Base-by-base conservation (phyloP, 2,329 filamentous ascomycete genomes). In the Aspergillus pseudoglaucus region DNA sequence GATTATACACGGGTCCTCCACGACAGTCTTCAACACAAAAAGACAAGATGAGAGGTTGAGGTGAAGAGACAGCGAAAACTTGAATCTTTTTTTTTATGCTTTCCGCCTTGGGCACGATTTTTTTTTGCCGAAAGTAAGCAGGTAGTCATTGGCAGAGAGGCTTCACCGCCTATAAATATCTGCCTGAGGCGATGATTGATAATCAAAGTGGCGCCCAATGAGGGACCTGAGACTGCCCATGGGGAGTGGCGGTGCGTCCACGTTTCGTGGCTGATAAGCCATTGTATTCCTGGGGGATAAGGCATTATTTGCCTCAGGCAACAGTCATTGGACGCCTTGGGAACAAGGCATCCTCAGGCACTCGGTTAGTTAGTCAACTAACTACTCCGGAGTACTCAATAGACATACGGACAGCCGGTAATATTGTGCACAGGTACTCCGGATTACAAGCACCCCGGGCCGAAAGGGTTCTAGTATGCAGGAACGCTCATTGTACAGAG, bases 131-230 rank as follows among this genome's bases (percentile, higher is more conserved):
- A 7, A 39, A 6, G 37, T 18, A 39, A 39, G 37, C 37, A 39
- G 33, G 33, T 18, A 12, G 8, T 22, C 15, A 39, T 39, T 39
- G 37, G 37, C 15, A 15, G 17, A 18, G 8, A 22, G 17, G 7
- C 9, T 10, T 39, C 37, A 39, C 37, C 37, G 37, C 37, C 15
- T 17, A 25, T 27, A 55, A 55, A 53, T 52, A 40, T 49, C 42
- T 50, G 55, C 55, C 55, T 59, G 49, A 57, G 54, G 54, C 54
- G 47, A 35, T 6, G 5, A 9, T n/a, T 38, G 18, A 27, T 18
- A 22, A 22, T 4, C 15, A 9, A 1, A 10, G 25, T 12, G 25
- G 12, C 8, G n/a, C 7, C 47, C 50, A 50, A 49, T 52, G 42
- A 47, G 3, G 14, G 20, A 7, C 37, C 39, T 43, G 47, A 44